These are phyloP conservation scores for Penicillium sp. DNA, from an alignment of 2,329 filamentous ascomycete genomes.

Conservation along the genomic window DNA sequence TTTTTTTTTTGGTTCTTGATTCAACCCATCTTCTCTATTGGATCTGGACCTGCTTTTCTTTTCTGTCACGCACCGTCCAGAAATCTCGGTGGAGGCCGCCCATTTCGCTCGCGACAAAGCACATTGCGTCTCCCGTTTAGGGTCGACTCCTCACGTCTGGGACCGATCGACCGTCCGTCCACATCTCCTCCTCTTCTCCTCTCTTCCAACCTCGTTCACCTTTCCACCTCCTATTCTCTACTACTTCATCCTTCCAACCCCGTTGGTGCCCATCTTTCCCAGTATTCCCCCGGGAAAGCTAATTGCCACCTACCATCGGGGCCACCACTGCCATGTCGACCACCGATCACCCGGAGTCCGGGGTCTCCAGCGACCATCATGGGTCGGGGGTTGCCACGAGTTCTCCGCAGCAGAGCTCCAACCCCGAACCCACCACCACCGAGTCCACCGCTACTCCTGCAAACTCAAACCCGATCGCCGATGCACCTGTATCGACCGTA, in stretches of 20 bases:
- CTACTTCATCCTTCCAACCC: not conserved
- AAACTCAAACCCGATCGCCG: conserved; percentile 16
- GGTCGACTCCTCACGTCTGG: conserved; percentile 31
- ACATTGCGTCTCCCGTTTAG: conserved; percentile 22
- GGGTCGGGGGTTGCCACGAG: conserved; percentile 21
- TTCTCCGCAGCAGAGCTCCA: conserved; percentile 25
- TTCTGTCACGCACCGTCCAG: not conserved
- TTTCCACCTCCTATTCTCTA: conserved; percentile 3
- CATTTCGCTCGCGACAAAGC: conserved; percentile 17
- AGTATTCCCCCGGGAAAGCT: conserved; percentile 9
- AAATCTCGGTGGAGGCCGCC: not conserved
- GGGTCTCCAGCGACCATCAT: conserved; percentile 25
- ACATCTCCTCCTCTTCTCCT: conserved; percentile 10
- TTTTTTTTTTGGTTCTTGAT: not conserved
- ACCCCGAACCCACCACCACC: conserved; percentile 21
- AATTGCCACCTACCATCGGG: conserved; percentile 23
- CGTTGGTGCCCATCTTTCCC: conserved; percentile 10
- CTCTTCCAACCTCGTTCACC: not conserved
- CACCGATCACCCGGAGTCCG: conserved; percentile 29
- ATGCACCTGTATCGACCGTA: conserved; percentile 15
- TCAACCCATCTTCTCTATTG: not conserved
- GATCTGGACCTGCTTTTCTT: not conserved
- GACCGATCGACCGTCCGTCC: conserved; percentile 20
- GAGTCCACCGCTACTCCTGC: conserved; percentile 17
- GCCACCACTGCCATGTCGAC: conserved; percentile 27